phyloP scores from a whole-genome alignment of 352 stramenopile species.

The Globisporangium sylvaticum region DNA sequence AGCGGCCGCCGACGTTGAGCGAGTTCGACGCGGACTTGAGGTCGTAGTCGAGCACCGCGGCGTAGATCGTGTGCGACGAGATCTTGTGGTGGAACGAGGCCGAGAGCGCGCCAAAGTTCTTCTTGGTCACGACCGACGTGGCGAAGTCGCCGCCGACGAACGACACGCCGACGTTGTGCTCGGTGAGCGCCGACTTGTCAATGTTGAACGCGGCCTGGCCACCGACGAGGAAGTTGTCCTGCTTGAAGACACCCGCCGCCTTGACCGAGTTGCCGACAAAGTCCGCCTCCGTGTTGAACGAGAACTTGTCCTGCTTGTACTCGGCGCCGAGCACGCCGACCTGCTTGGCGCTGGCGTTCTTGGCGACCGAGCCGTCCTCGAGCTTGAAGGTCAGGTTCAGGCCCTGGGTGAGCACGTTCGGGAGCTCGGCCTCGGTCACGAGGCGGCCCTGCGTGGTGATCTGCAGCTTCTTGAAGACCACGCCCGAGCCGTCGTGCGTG shows the following conservation, averaged over 20 bases:
- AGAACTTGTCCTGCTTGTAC: constrained; percentile 75
- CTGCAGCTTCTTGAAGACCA: constrained; percentile 87
- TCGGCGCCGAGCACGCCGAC: constrained; percentile 71
- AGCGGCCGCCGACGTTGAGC: constrained; percentile 70
- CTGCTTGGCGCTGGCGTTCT: constrained; percentile 67
- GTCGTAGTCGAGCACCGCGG: constrained; percentile 79
- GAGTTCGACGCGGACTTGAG: constrained; percentile 80
- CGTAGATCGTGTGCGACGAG: constrained; percentile 72
- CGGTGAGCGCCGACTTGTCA: constrained; percentile 71
- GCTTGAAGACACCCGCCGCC: constrained; percentile 42
- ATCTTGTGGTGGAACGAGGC: constrained; percentile 83
- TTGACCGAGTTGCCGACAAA: constrained; percentile 72
- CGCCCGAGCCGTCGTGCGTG: constrained; percentile 55
- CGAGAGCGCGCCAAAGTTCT: constrained; percentile 76
- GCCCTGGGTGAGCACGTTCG: constrained; percentile 70
- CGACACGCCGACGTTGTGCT: constrained; percentile 76
- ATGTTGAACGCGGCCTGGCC: constrained; percentile 77
- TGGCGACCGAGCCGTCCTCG: constrained; percentile 75
- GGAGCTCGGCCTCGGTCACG: constrained; percentile 71
- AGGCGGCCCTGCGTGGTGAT: constrained; percentile 77
- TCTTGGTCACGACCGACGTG: constrained; percentile 72
- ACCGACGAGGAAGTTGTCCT: constrained; percentile 65
- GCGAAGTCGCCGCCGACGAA: constrained; percentile 67
- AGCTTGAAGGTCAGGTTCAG: constrained; percentile 84
- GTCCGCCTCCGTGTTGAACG: constrained; percentile 71